These are phyloP conservation scores for Noccaea bulbosa DNA, from an alignment of 345 rosid species.

Conservation along the genomic window DNA sequence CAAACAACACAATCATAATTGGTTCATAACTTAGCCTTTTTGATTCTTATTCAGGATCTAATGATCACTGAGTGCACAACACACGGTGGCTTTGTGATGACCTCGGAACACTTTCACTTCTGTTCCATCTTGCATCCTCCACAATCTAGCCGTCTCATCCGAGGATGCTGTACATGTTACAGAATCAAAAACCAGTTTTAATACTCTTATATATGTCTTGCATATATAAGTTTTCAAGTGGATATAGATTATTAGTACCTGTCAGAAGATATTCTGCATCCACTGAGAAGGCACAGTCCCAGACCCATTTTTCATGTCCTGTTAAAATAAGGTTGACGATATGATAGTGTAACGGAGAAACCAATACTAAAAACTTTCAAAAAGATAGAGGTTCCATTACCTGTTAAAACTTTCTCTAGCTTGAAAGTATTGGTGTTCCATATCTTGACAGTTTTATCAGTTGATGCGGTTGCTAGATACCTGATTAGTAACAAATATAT, in stretches of 20 bases:
- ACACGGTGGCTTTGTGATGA: constrained; percentile 82
- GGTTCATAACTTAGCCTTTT: not conserved
- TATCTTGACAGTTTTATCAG: constrained; percentile 91
- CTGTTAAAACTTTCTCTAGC: constrained; percentile 75
- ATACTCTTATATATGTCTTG: not conserved
- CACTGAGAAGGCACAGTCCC: constrained; percentile 98
- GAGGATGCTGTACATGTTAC: constrained; percentile 67
- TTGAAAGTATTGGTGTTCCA: constrained; percentile 94
- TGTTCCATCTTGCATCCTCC: constrained; percentile 66
- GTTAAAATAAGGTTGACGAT: constrained; percentile 18
- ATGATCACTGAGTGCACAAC: constrained; percentile 89
- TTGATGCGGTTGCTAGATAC: constrained; percentile 93
- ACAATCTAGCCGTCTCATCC: constrained; percentile 83
- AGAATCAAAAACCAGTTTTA: constrained; percentile 19
- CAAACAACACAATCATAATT: constrained; percentile 16
- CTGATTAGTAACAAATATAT: constrained; percentile 42
- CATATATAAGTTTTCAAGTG: not conserved
- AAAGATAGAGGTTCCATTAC: constrained; percentile 43
- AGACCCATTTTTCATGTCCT: constrained; percentile 97
- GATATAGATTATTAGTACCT: constrained; percentile 48
- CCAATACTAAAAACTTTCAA: not conserved
- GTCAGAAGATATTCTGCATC: constrained; percentile 92
- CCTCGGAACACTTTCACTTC: constrained; percentile 71
- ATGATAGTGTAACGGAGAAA: not conserved
- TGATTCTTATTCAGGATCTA: constrained; percentile 10